These are phyloP conservation scores for Coemansia asiatica DNA, from an alignment of 192 early-diverging fungal genomes.

Conservation along the genomic window DNA sequence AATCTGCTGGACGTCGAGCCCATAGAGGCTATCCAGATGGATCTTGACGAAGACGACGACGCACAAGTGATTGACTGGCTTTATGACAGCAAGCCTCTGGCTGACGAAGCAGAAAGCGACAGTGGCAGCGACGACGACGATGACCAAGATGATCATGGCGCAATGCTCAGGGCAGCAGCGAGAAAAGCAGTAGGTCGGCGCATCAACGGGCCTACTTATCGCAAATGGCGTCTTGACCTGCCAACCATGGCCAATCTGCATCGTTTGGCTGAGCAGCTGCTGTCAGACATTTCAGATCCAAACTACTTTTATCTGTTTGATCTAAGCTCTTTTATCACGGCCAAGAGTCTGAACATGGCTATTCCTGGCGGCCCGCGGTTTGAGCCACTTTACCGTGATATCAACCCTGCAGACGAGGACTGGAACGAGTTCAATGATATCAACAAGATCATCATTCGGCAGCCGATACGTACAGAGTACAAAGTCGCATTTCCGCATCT, in stretches of 20 bases:
- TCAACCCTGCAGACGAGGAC: constrained; percentile 96
- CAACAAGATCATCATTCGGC: constrained; percentile 99
- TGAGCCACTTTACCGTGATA: constrained; percentile 95
- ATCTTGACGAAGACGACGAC: constrained; percentile 95
- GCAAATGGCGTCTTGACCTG: constrained; percentile 86
- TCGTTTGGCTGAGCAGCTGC: constrained; percentile 85
- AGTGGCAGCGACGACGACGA: background rate
- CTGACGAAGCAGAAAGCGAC: constrained; percentile 53
- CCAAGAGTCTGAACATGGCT: constrained; percentile 96
- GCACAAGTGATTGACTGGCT: constrained; percentile 90
- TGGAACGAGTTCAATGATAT: constrained; percentile 99
- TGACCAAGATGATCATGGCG: constrained; percentile 56
- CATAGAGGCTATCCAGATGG: constrained; percentile 98
- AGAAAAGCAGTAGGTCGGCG: constrained; percentile 45
- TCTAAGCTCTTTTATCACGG: constrained; percentile 91
- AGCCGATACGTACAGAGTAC: constrained; percentile 98
- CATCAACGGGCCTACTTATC: constrained; percentile 87
- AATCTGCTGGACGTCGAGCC: constrained; percentile 98
- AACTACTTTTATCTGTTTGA: constrained; percentile 99
- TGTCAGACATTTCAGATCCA: constrained; percentile 91
- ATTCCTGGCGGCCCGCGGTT: constrained; percentile 98
- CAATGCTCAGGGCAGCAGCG: constrained; percentile 4
- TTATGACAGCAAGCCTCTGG: constrained; percentile 93
- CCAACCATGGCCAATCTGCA: constrained; percentile 95
- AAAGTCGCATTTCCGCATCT: constrained; percentile 98